Evolutionary conservation across 371 early-diverging fungal species (phyloP).

Genomic region (Chytridium lagenaria): DNA sequence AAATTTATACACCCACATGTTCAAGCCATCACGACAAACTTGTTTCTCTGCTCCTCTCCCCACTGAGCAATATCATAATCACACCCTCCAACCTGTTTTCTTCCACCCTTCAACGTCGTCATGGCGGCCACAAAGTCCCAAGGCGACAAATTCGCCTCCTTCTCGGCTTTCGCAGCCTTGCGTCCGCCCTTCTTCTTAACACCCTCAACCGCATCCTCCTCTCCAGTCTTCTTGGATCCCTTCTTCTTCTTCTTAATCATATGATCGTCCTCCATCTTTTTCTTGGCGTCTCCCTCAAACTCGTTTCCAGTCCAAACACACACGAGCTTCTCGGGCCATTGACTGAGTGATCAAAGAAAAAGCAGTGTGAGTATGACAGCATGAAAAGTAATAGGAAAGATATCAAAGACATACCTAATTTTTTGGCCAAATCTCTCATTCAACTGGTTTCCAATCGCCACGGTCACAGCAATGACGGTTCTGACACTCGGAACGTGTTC

Average conservation of each 20-base stretch:
- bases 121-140: constrained; percentile 33
- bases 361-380: neutral
- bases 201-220: constrained; percentile 20
- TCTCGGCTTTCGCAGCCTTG: neutral
- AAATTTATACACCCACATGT: too few relatives aligned
- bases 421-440: constrained; percentile 16
- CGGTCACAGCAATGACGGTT: constrained; percentile 18
- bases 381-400: neutral
- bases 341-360: constrained; percentile 14
- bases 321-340: constrained; percentile 38
- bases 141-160: constrained; percentile 17
- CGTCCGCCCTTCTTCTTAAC: constrained; percentile 22
- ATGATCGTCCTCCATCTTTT: constrained; percentile 5
- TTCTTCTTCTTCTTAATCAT: constrained; percentile 11
- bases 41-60: constrained; percentile 22
- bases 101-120: constrained; percentile 22
- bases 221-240: constrained; percentile 23
- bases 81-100: constrained; percentile 34
- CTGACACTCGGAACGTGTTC: constrained; percentile 25
- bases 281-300: constrained; percentile 25
- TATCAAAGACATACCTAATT: constrained; percentile 16
- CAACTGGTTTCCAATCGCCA: constrained; percentile 26
- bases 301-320: constrained; percentile 27
- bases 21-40: too few relatives aligned
- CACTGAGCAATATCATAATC: constrained; percentile 31